These are phyloP conservation scores for Oryza rufipogon DNA, from an alignment of 176 grass and related monocot genomes.

Conservation along the genomic window DNA sequence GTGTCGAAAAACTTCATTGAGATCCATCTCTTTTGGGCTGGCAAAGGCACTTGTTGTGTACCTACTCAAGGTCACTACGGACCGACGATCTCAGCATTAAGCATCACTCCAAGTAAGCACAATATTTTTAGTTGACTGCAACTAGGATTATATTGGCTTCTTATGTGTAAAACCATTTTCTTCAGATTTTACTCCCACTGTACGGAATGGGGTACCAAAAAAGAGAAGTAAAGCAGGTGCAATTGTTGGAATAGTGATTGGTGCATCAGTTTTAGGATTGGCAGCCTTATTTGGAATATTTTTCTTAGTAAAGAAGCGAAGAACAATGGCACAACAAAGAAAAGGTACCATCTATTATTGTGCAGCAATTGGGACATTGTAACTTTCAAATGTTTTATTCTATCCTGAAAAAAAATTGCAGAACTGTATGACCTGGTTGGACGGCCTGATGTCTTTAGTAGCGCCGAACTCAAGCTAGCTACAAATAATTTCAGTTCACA, in stretches of 20 bases:
- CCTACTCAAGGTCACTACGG: conserved; percentile 78
- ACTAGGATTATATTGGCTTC: background rate
- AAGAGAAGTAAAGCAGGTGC: conserved; percentile 43
- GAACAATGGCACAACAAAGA: conserved; percentile 27
- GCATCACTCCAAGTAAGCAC: conserved; percentile 60
- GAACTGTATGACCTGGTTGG: conserved; percentile 31
- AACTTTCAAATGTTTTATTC: background rate
- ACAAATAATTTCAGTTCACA: conserved; percentile 47
- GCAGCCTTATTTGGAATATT: conserved; percentile 45
- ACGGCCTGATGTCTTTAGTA: conserved; percentile 33
- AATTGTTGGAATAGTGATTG: conserved; percentile 56
- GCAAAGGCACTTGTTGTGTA: conserved; percentile 86
- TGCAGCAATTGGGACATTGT: background rate
- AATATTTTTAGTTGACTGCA: background rate
- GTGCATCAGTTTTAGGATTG: conserved; percentile 34
- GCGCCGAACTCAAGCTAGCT: conserved; percentile 24
- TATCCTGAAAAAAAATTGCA: background rate
- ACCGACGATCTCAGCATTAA: conserved; percentile 73
- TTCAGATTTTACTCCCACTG: conserved; percentile 79
- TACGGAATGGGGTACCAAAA: conserved; percentile 47
- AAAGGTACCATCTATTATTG: conserved; percentile 40
- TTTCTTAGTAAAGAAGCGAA: conserved; percentile 47
- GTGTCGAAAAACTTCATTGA: conserved; percentile 85
- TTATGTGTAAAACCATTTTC: conserved; percentile 25
- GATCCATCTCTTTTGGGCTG: conserved; percentile 95